phyloP scores from a whole-genome alignment of 441 rosid species.

The Erysimum pusillum region DNA sequence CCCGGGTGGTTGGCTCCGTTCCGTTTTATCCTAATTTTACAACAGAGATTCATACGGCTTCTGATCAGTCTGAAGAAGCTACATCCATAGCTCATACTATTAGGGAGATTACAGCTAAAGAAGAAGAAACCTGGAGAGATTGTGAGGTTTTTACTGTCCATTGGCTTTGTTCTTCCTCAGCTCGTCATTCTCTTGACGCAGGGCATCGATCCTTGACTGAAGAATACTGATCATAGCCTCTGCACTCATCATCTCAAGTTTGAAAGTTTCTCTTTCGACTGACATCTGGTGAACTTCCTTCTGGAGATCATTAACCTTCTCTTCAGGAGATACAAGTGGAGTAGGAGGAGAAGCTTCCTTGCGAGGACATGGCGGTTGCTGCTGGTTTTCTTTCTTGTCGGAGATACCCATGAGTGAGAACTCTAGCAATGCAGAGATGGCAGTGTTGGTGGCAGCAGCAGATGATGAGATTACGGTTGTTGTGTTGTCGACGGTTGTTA shows the following conservation, averaged over 20 bases:
- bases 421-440: conserved; percentile 80
- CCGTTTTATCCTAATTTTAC: conserved; percentile 40
- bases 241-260: conserved; percentile 86
- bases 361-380: conserved; percentile 42
- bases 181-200: conserved; percentile 77
- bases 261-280: conserved; percentile 76
- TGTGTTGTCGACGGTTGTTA: conserved; percentile 64
- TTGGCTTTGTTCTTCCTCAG: conserved; percentile 57
- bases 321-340: conserved; percentile 46
- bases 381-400: conserved; percentile 39
- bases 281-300: conserved; percentile 74
- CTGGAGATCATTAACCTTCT: conserved; percentile 62
- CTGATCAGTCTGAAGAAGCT: conserved; percentile 28
- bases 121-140: conserved; percentile 20
- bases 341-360: conserved; percentile 57
- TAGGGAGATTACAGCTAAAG: conserved; percentile 24
- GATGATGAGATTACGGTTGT: conserved; percentile 46
- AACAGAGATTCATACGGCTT: conserved; percentile 31
- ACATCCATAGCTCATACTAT: conserved; percentile 14
- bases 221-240: conserved; percentile 84
- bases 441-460: conserved; percentile 64
- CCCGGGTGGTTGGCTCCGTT: neutral
- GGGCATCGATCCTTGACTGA: conserved; percentile 69
- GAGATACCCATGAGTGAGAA: conserved; percentile 71
- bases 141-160: conserved; percentile 5